Percentiles rank a stretch among this genome's conserved stretches.
Conservation (phyloP, 352 stramenopile genomes). For the Pythium volutum region DNA sequence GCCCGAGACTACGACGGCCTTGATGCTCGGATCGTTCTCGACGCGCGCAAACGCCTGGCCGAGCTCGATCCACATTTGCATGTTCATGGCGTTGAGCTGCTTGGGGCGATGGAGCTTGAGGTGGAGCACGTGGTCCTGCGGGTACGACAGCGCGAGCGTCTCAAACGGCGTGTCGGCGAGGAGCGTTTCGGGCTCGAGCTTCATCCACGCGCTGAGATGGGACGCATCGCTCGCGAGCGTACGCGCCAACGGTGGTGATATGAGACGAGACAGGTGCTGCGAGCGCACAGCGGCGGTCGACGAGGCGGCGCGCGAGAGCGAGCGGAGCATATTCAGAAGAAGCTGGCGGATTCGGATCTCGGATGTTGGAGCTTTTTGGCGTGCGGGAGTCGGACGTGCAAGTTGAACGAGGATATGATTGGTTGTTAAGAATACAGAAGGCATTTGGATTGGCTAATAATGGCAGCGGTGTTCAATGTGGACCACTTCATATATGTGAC, state of each 20-base stretch:
- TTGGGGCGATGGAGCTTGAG: slow-evolving; percentile 82
- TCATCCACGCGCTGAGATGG: slow-evolving; percentile 60
- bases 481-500: slow-evolving; percentile 21
- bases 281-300: neutral
- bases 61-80: slow-evolving; percentile 88
- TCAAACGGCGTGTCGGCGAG: slow-evolving; percentile 42
- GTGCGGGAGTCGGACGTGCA: slow-evolving; percentile 18
- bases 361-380: slow-evolving; percentile 21
- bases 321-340: slow-evolving; percentile 16
- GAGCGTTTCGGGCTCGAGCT: slow-evolving; percentile 32
- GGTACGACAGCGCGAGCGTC: slow-evolving; percentile 43
- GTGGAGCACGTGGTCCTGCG: slow-evolving; percentile 58
- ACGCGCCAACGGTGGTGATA: slow-evolving; percentile 4
- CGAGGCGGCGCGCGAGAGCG: slow-evolving; percentile 11
- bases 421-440: neutral
- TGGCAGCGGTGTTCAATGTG: neutral
- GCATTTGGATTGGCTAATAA: slow-evolving; percentile 4
- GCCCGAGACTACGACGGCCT: slow-evolving; percentile 74
- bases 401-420: slow-evolving; percentile 16
- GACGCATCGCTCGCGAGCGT: slow-evolving; percentile 38
- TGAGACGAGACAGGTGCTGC: neutral
- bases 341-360: neutral
- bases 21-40: slow-evolving; percentile 61
- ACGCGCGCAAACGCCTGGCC: slow-evolving; percentile 63
- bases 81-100: slow-evolving; percentile 87